phyloP scores from a whole-genome alignment of 2,329 filamentous ascomycete genomes.

The Diaporthe nobilis region DNA sequence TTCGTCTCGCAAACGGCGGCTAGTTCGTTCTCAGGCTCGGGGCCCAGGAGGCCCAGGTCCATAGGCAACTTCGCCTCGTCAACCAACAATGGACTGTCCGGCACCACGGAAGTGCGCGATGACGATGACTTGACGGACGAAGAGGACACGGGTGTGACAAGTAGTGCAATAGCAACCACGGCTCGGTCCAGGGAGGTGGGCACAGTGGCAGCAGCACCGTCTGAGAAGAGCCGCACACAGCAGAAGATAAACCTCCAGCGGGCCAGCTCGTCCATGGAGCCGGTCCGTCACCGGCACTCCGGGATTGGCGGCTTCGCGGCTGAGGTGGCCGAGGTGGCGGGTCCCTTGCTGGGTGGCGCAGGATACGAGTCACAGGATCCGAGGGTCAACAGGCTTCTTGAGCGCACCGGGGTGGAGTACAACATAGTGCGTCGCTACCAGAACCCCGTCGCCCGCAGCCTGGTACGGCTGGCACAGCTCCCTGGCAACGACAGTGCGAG shows the following conservation, averaged over 20 bases:
- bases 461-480: constrained; percentile 67
- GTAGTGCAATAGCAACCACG: constrained; percentile 41
- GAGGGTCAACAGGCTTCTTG: constrained; percentile 74
- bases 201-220: constrained; percentile 58
- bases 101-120: constrained; percentile 35
- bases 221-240: constrained; percentile 77
- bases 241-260: constrained; percentile 83
- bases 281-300: constrained; percentile 65
- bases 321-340: constrained; percentile 58
- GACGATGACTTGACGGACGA: constrained; percentile 52
- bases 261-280: constrained; percentile 80
- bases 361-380: constrained; percentile 74
- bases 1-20: constrained; percentile 67
- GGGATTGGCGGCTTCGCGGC: constrained; percentile 47
- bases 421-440: constrained; percentile 80
- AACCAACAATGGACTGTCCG: constrained; percentile 36
- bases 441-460: constrained; percentile 76
- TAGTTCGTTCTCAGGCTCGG: constrained; percentile 60
- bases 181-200: constrained; percentile 51
- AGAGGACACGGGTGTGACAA: constrained; percentile 56
- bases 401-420: constrained; percentile 80
- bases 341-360: constrained; percentile 65
- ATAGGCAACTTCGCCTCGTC: constrained; percentile 54
- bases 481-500: constrained; percentile 65
- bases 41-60: constrained; percentile 55